Evolutionary conservation across 805 yeast genomes (phyloP).

Genomic region (Pichia nakasei): DNA sequence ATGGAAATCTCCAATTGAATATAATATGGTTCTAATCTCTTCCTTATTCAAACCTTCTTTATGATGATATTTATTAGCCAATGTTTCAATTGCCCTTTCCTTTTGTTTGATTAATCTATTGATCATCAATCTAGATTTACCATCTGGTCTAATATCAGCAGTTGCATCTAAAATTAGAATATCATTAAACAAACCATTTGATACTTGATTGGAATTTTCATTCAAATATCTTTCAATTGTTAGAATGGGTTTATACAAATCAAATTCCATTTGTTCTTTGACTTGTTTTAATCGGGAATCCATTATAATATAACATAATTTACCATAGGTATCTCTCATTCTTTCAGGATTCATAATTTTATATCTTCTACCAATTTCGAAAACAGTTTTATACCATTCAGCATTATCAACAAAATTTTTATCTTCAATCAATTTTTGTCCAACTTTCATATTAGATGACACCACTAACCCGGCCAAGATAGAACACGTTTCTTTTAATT

Average conservation of each 20-base stretch:
- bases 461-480: slow-evolving; percentile 71
- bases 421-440: slow-evolving; percentile 54
- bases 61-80: slow-evolving; percentile 42
- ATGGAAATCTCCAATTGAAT: slow-evolving; percentile 74
- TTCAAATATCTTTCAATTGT: slow-evolving; percentile 37
- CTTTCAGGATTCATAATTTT: slow-evolving; percentile 79
- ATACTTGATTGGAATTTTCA: slow-evolving; percentile 25
- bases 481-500: slow-evolving; percentile 68
- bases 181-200: slow-evolving; percentile 43
- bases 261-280: slow-evolving; percentile 64
- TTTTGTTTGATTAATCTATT: slow-evolving; percentile 54
- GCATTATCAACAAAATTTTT: slow-evolving; percentile 63
- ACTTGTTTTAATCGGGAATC: slow-evolving; percentile 71
- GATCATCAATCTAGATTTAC: slow-evolving; percentile 44
- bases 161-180: slow-evolving; percentile 55
- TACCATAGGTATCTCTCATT: slow-evolving; percentile 73
- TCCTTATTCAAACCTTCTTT: slow-evolving; percentile 40
- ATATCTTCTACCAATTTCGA: slow-evolving; percentile 74
- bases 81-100: slow-evolving; percentile 57
- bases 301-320: slow-evolving; percentile 77
- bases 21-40: slow-evolving; percentile 60
- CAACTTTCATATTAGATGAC: slow-evolving; percentile 65
- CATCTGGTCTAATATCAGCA: slow-evolving; percentile 53
- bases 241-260: slow-evolving; percentile 60
- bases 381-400: slow-evolving; percentile 60